Conservation (phyloP, 1,139 yeast genomes). For the Geotrichum restrictum region DNA sequence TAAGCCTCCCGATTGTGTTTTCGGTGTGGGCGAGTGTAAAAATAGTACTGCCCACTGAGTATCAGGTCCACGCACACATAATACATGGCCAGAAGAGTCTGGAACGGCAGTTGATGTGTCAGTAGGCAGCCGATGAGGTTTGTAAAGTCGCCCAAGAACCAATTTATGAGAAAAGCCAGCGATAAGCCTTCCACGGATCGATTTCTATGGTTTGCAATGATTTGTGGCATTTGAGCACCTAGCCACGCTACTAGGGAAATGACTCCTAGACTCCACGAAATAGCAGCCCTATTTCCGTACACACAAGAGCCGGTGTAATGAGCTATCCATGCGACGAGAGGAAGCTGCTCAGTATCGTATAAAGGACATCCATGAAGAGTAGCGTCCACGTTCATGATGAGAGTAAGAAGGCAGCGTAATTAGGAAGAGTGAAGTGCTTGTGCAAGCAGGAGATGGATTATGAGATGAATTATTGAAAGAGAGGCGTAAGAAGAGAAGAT, state of each 20-base stretch:
- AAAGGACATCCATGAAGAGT: slow-evolving; percentile 15
- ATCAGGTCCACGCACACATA: slow-evolving; percentile 69
- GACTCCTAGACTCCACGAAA: slow-evolving; percentile 44
- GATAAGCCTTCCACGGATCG: slow-evolving; percentile 87
- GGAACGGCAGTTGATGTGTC: slow-evolving; percentile 74
- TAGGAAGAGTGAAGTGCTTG: too few species aligned
- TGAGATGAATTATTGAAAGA: not conserved
- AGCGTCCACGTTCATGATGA: slow-evolving; percentile 7
- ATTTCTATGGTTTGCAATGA: slow-evolving; percentile 64
- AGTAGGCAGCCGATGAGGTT: slow-evolving; percentile 76
- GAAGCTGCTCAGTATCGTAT: slow-evolving; percentile 15
- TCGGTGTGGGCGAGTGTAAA: slow-evolving; percentile 45
- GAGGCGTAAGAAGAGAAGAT: not conserved
- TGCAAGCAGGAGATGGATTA: not conserved
- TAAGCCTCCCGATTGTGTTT: slow-evolving; percentile 23
- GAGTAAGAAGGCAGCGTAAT: too few species aligned
- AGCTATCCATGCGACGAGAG: slow-evolving; percentile 35
- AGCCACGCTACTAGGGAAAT: slow-evolving; percentile 65
- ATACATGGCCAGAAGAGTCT: slow-evolving; percentile 67
- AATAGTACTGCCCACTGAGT: slow-evolving; percentile 71
- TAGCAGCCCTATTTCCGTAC: slow-evolving; percentile 32
- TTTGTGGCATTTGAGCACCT: slow-evolving; percentile 86
- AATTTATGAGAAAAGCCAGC: slow-evolving; percentile 64
- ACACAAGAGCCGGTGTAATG: slow-evolving; percentile 33
- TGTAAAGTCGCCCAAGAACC: slow-evolving; percentile 83